Evolutionary conservation across 768 basidiomycete species (phyloP), one percentile per base, ranked within the genome.

Genomic region (Cyclocybe cylindracea): DNA sequence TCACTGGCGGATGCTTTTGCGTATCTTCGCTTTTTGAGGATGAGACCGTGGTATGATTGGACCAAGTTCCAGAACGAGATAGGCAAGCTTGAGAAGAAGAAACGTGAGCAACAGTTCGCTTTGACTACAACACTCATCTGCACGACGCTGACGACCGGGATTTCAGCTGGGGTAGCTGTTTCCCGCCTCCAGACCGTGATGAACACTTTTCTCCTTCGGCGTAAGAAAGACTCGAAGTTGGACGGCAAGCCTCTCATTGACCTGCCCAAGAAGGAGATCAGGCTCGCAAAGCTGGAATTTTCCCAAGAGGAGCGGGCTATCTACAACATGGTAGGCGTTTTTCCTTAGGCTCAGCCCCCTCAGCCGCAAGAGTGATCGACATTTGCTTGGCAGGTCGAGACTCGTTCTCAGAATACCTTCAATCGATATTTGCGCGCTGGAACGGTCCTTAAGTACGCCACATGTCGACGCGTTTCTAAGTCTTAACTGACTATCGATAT

Each of bases 191-290:
- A 88, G 59, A 75, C 80, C 3, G 76, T 87, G 42, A 75, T 87
- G 43, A 60, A 62, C 10, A 64, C 74, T 0, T 82, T 80, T 61
- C 68, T 84, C 42, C 65, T 89, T 19, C 74, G 89, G 9, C 77
- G 89, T 39, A 83, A 80, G 70, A 87, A 87, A 58, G 76, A 84
- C 44, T 78, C 81, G 0, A 68, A 69, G 60, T 69, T 91, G 8
- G 84, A 88, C 59, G 89, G 88, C 7, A 82, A 83, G 63, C 78
- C 73, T 16, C 69, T 91, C n/a, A 79, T 89, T 39, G 79, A 85
- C 50, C 71, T 90, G 31, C 86, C 85, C 4, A 62, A 69, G 10
- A 87, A 86, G 67, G 71, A 70, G 2, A 66, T 85, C 6, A 66
- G 74, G 1, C 67, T 87, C 2, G 64, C 75, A 32, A 76, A 73